These are phyloP conservation scores for Elsinoe ampelina DNA, from an alignment of 2,329 filamentous ascomycete genomes.

Conservation along the genomic window DNA sequence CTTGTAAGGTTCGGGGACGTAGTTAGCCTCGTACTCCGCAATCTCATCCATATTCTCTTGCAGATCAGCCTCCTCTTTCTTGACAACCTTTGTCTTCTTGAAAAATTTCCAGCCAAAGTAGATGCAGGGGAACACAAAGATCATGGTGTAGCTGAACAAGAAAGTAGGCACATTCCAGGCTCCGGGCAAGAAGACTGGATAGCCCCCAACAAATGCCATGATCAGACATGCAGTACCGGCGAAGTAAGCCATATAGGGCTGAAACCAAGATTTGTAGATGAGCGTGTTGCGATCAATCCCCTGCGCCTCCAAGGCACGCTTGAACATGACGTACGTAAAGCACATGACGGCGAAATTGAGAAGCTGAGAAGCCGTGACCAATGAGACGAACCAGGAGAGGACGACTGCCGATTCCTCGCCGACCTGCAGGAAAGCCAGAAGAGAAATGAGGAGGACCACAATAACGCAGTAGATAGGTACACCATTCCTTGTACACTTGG, in stretches of 20 bases:
- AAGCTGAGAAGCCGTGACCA: conserved; percentile 64
- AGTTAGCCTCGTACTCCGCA: conserved; percentile 58
- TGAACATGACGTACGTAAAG: conserved; percentile 62
- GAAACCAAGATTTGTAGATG: conserved; percentile 59
- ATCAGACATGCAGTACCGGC: conserved; percentile 53
- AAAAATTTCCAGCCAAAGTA: conserved; percentile 64
- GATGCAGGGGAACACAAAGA: conserved; percentile 59
- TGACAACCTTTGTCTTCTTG: conserved; percentile 51
- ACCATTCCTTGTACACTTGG: conserved; percentile 52
- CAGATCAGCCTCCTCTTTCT: conserved; percentile 54
- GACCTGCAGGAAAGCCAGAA: conserved; percentile 66
- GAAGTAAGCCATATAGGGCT: conserved; percentile 64
- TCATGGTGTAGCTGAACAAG: conserved; percentile 64
- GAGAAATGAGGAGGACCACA: conserved; percentile 56
- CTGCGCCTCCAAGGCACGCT: conserved; percentile 59
- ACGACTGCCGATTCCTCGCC: conserved; percentile 57
- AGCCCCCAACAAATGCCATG: conserved; percentile 69
- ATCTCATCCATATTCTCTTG: conserved; percentile 54
- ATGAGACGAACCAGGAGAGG: conserved; percentile 61
- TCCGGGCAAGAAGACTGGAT: conserved; percentile 62
- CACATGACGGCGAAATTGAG: conserved; percentile 64
- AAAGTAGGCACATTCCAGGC: conserved; percentile 62
- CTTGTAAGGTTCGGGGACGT: conserved; percentile 34
- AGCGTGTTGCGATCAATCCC: conserved; percentile 57
- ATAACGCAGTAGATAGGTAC: conserved; percentile 67